phyloP scores from a whole-genome alignment of 176 grass and related monocot species.

The Juncus effusus region DNA sequence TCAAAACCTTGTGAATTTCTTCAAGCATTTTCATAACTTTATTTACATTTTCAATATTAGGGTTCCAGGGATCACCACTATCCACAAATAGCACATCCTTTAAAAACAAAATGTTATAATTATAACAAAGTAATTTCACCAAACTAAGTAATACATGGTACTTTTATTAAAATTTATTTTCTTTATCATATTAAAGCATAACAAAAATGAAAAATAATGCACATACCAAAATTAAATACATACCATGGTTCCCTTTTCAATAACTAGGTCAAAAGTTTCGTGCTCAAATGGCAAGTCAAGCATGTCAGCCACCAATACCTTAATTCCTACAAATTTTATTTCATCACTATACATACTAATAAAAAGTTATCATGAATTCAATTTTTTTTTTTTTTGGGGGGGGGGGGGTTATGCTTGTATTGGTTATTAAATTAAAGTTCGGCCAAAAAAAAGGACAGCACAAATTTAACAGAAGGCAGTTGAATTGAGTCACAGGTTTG shows the following conservation, averaged over 20 bases:
- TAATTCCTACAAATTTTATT: constrained; percentile 37
- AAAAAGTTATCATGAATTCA: background rate
- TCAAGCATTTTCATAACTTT: constrained; percentile 94
- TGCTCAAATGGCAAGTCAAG: constrained; percentile 64
- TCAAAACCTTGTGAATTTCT: constrained; percentile 73
- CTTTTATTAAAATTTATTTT: background rate
- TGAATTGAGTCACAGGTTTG: too few species aligned
- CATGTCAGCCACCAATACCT: constrained; percentile 81
- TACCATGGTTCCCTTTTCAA: constrained; percentile 90
- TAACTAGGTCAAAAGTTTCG: constrained; percentile 64
- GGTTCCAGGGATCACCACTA: constrained; percentile 93
- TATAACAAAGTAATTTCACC: background rate
- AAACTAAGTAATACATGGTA: background rate
- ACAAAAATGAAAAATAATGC: background rate
- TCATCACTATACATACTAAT: background rate
- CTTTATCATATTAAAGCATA: background rate
- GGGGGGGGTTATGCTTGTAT: too few species aligned
- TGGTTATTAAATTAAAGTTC: too few species aligned
- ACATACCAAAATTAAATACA: background rate
- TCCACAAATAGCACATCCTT: constrained; percentile 91
- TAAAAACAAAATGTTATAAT: constrained; percentile 27
- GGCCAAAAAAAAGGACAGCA: too few species aligned
- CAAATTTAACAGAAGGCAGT: too few species aligned
- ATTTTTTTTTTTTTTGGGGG: too few species aligned
- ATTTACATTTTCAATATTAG: constrained; percentile 47